phyloP scores from a whole-genome alignment of 2,329 filamentous ascomycete genomes.

The Colletotrichum tofieldiae region DNA sequence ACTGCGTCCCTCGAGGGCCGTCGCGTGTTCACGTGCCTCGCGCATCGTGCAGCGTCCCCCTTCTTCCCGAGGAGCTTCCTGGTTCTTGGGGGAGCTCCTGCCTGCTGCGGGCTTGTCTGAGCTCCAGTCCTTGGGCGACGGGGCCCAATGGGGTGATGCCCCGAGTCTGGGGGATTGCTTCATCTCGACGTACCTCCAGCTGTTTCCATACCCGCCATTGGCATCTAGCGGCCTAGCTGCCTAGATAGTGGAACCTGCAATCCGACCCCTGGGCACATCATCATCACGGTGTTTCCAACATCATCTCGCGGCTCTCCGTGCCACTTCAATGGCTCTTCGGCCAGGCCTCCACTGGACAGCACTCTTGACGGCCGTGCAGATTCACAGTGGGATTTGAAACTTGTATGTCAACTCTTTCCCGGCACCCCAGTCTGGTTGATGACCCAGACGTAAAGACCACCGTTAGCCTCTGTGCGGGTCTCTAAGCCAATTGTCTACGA shows the following conservation, averaged over 20 bases:
- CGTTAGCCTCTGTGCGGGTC: not conserved
- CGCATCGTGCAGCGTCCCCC: not conserved
- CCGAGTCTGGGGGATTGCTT: not conserved
- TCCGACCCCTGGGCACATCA: not conserved
- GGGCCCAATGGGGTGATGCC: not conserved
- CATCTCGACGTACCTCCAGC: not conserved
- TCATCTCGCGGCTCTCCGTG: not conserved
- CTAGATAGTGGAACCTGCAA: not conserved
- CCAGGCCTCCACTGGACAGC: not conserved
- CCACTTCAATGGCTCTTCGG: not conserved
- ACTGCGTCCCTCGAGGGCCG: not conserved
- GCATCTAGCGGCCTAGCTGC: not conserved
- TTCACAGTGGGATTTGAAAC: not conserved
- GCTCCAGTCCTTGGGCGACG: not conserved
- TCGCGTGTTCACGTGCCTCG: slow-evolving; percentile 37
- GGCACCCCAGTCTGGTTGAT: no score
- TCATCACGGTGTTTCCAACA: not conserved
- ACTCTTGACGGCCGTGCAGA: not conserved
- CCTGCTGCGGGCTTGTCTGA: not conserved
- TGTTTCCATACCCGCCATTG: not conserved
- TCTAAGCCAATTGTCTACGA: not conserved
- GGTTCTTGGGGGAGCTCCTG: not conserved
- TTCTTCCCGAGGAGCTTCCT: not conserved
- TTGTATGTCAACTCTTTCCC: not conserved
- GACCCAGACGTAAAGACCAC: not conserved